Evolutionary conservation across 2,329 filamentous ascomycete genomes (phyloP).

Genomic region (Phaeosphaeria sp.): DNA sequence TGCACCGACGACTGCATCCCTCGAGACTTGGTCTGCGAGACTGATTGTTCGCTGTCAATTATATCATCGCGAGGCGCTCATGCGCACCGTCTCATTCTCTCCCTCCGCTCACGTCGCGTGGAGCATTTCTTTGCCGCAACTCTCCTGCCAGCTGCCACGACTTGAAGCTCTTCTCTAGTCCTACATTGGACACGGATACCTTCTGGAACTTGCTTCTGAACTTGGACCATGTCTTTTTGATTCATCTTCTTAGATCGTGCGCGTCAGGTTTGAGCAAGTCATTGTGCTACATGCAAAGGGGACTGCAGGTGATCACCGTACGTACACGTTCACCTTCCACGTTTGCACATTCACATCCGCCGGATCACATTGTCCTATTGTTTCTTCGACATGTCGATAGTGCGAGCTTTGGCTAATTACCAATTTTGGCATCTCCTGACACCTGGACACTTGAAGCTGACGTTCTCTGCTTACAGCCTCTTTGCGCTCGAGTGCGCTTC

Average conservation of each 20-base stretch:
- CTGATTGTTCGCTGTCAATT: constrained; percentile 3
- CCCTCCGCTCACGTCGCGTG: constrained; percentile 24
- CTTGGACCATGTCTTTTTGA: not conserved
- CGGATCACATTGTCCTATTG: not conserved
- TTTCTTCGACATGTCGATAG: not conserved
- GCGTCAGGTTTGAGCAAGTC: constrained; percentile 26
- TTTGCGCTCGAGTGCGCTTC: constrained; percentile 1
- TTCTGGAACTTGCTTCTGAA: not conserved
- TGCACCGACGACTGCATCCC: constrained; percentile 24
- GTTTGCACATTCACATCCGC: not conserved
- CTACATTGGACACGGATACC: not conserved
- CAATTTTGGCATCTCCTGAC: constrained; percentile 2
- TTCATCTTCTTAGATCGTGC: constrained; percentile 11
- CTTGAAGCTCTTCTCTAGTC: constrained; percentile 13
- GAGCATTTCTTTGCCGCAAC: constrained; percentile 38
- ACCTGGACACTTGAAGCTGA: constrained; percentile 17
- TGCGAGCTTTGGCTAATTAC: not conserved
- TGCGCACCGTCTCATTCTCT: constrained; percentile 5
- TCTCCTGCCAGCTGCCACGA: constrained; percentile 20
- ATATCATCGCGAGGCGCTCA: constrained; percentile 1
- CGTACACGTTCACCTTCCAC: constrained; percentile 20
- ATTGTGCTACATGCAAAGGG: constrained; percentile 16
- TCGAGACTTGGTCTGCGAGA: constrained; percentile 12
- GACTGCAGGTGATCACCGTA: constrained; percentile 26
- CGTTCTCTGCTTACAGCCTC: constrained; percentile 22